A percentile compares a stretch with the other conserved stretches of the same genome.
Conservation (phyloP, 352 stramenopile genomes). For the Phytophthora chlamydospora region DNA sequence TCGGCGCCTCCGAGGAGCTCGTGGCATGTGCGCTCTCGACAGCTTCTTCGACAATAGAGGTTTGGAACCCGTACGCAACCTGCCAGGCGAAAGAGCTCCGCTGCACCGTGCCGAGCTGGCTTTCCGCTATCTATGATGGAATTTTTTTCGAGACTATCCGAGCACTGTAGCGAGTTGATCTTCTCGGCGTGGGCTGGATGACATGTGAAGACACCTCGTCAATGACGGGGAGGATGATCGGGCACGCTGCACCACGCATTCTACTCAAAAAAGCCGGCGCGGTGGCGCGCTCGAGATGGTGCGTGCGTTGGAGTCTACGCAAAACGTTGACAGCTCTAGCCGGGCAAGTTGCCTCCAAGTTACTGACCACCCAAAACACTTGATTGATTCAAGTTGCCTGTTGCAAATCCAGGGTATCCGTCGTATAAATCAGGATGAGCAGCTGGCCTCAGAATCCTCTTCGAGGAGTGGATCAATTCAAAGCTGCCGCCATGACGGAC, state of each 20-base stretch:
- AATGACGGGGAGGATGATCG: too few relatives aligned
- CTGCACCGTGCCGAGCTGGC: conserved; percentile 3
- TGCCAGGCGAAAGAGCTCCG: conserved; percentile 9
- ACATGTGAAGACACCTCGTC: too few relatives aligned
- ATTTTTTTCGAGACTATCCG: conserved; percentile 21
- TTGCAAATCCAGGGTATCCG: not conserved
- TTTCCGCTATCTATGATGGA: conserved; percentile 1
- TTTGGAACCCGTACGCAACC: conserved; percentile 11
- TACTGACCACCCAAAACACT: too few relatives aligned
- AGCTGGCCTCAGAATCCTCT: not conserved
- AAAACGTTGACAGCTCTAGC: too few relatives aligned
- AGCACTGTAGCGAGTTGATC: too few relatives aligned
- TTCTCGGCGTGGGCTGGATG: too few relatives aligned
- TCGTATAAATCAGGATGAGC: conserved; percentile 3
- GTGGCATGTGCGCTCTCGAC: too few relatives aligned
- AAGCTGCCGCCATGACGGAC: conserved; percentile 27
- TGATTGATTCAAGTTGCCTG: not conserved
- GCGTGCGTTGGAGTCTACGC: conserved; percentile 17
- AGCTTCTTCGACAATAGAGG: too few relatives aligned
- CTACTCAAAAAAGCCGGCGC: not conserved
- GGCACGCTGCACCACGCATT: too few relatives aligned
- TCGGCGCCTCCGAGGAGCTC: too few relatives aligned
- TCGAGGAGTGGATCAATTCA: conserved; percentile 5
- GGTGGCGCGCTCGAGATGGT: too few relatives aligned
- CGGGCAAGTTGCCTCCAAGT: too few relatives aligned